Percentiles rank a stretch among this genome's conserved stretches.
Conservation (phyloP, 106 monocot species). For the Alisma plantagoaquatica region DNA sequence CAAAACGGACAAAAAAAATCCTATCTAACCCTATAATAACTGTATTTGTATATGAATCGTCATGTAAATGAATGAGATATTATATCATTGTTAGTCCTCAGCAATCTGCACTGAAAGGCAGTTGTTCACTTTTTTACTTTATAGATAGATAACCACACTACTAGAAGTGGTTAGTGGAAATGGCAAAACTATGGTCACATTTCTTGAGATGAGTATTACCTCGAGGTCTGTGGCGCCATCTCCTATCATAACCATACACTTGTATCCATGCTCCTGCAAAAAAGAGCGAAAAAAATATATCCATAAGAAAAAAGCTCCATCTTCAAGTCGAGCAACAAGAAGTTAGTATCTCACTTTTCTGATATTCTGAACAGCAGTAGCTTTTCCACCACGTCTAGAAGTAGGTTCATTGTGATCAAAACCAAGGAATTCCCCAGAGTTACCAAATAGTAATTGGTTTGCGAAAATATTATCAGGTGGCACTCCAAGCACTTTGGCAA, state of each 20-base stretch:
- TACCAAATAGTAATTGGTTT: conserved; percentile 76
- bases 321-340: neutral
- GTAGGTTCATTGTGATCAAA: conserved; percentile 81
- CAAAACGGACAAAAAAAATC: too few relatives aligned
- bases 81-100: too few relatives aligned
- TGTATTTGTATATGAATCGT: too few relatives aligned
- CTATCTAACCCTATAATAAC: too few relatives aligned
- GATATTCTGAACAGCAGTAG: conserved; percentile 74
- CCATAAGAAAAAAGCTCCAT: neutral
- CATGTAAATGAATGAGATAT: too few relatives aligned
- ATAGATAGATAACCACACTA: too few relatives aligned
- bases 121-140: too few relatives aligned
- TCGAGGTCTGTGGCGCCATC: conserved; percentile 99
- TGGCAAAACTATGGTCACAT: too few relatives aligned
- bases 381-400: conserved; percentile 90
- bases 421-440: conserved; percentile 75
- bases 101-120: too few relatives aligned
- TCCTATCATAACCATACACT: conserved; percentile 79
- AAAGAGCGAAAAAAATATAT: neutral
- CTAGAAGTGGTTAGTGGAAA: neutral
- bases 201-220: conserved; percentile 37
- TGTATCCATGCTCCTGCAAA: conserved; percentile 58
- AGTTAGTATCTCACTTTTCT: conserved; percentile 34
- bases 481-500: conserved; percentile 72
- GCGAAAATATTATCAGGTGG: conserved; percentile 82